A percentile compares a stretch with the other conserved stretches of the same genome.
phyloP scores from a whole-genome alignment of 2,329 filamentous ascomycete genomes.

The Monilinia aucupariae region DNA sequence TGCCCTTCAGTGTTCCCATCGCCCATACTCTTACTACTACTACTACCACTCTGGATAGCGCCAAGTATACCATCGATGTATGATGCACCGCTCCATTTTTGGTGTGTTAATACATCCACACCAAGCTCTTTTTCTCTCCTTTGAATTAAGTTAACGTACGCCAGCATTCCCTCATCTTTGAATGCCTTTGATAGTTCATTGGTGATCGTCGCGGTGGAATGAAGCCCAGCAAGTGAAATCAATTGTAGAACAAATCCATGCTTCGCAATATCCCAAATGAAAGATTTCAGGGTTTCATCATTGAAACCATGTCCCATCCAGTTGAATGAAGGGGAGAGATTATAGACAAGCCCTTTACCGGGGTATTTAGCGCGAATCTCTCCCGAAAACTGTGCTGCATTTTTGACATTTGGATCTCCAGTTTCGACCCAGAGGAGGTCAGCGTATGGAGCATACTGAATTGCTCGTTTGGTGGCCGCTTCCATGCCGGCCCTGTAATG shows the following conservation, averaged over 20 bases:
- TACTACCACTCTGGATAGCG: conserved; percentile 85
- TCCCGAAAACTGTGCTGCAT: conserved; percentile 68
- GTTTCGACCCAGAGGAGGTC: conserved; percentile 98
- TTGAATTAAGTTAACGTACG: conserved; percentile 94
- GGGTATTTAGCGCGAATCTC: conserved; percentile 67
- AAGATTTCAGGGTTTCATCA: conserved; percentile 74
- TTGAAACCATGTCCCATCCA: conserved; percentile 96
- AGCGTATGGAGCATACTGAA: conserved; percentile 85
- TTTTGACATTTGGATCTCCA: conserved; percentile 75
- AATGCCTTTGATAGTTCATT: conserved; percentile 76
- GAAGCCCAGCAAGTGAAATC: conserved; percentile 60
- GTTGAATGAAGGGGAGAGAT: conserved; percentile 94
- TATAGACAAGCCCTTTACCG: conserved; percentile 90
- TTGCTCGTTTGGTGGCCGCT: conserved; percentile 86
- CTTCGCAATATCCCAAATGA: conserved; percentile 92
- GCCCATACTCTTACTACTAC: conserved; percentile 87
- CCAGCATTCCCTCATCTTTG: conserved; percentile 89
- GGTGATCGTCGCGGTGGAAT: conserved; percentile 59
- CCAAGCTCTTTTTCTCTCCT: conserved; percentile 73
- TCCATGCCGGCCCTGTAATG: conserved; percentile 80
- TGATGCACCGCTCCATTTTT: conserved; percentile 54
- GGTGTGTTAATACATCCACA: conserved; percentile 40
- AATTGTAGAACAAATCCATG: conserved; percentile 73
- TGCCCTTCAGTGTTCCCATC: conserved; percentile 84
- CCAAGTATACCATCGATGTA: conserved; percentile 89